Conservation (phyloP, 345 rosid species). For the Nephelium lappaceum region DNA sequence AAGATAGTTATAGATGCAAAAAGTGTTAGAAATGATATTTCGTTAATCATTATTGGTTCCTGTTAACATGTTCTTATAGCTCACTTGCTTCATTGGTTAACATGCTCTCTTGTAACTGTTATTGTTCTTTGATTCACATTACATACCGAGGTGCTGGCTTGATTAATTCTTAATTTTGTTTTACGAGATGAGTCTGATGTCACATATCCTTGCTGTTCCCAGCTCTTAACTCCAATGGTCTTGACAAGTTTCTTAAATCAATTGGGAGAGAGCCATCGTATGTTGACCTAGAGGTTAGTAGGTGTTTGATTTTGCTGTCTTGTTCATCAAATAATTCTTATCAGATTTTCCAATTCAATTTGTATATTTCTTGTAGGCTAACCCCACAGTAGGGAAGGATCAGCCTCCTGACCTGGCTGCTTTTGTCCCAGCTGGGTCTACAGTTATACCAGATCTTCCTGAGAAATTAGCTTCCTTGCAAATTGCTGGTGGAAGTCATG, state of each 20-base stretch:
- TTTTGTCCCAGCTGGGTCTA: conserved; percentile 68
- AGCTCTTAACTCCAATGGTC: conserved; percentile 65
- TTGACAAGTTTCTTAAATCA: conserved; percentile 80
- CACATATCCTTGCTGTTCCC: conserved; percentile 19
- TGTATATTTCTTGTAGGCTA: conserved; percentile 56
- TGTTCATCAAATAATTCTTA: conserved; percentile 11
- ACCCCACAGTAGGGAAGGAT: conserved; percentile 84
- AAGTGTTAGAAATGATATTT: background rate
- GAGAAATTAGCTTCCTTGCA: conserved; percentile 38
- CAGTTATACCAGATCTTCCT: conserved; percentile 51
- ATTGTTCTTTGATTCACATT: background rate
- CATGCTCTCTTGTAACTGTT: conserved; percentile 2
- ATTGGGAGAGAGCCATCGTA: conserved; percentile 65
- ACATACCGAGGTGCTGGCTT: background rate
- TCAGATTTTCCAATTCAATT: background rate
- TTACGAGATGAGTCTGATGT: conserved; percentile 14
- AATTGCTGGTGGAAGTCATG: conserved; percentile 33
- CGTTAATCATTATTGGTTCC: background rate
- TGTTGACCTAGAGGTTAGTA: conserved; percentile 74
- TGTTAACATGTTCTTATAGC: background rate
- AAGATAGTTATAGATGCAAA: background rate
- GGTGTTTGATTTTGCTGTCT: conserved; percentile 14
- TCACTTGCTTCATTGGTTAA: background rate
- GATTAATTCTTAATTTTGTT: conserved; percentile 1
- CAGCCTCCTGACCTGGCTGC: conserved; percentile 90